Base-by-base conservation (phyloP, 768 basidiomycete species). In the Lentinula detonsa region DNA sequence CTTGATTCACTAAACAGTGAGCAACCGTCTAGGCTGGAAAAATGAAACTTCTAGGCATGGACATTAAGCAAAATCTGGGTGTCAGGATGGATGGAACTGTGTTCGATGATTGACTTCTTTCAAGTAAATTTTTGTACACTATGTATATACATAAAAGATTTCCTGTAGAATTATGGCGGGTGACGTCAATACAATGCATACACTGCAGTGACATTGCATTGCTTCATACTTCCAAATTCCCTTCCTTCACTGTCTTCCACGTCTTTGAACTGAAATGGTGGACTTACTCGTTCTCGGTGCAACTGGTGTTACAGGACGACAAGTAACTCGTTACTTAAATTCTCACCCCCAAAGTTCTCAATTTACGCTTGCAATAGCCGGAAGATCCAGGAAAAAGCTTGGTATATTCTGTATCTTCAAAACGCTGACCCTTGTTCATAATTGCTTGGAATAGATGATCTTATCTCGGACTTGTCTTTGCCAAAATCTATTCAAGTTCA, bases 31-130 rank as follows among this genome's bases (percentile, higher is more conserved):
- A 91, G 88, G 86, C 84, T 50, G 85, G 87, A 16, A 90, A 88
- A 71, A 91, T 91, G 89, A 92, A 92, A 69, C 75, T 86, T 34
- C 72, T 94, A n/a, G 92, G 92, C 1, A 90, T 94, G 88, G 91
- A 93, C 16, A 78, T 94, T 59, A 91, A 89, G 67, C 83, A 87
- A 69, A 92, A 79, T 65, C 85, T 92, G 81, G 92, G 92, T 46
- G 91, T 94, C 46, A 78, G 92, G 55, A 94, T 94, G 92, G 92
- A 94, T 65, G 86, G 85, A 16, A 79, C 78, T 7, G 70, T 78
- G 74, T 83, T 87, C 64, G 85, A 87, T 28, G 83, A 67, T 46
- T 75, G 62, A 69, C 13, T 16, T 43, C 6, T 43, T 18, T 16
- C n/a, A 43, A 15, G 33, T 18, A 23, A 31, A 13, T 57, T 15